Evolutionary conservation across 1,284 basidiomycete species (phyloP), one percentile per base, ranked within the genome.

Genomic region (Trametes sp.): DNA sequence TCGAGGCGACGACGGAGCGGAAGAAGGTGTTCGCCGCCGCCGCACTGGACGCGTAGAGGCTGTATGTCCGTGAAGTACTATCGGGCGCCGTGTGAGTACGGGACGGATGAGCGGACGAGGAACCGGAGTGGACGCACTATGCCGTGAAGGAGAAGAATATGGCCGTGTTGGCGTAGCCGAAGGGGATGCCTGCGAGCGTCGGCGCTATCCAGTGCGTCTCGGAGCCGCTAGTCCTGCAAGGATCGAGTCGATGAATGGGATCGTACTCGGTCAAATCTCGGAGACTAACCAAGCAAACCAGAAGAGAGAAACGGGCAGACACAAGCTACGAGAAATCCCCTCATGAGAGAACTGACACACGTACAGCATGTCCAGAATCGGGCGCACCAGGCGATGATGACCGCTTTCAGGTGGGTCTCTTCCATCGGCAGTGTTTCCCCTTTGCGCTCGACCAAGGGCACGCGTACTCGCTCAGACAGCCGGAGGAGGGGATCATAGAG

Each of bases 231-330:
- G 74, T 70, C 74, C 74, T 74, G 56, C 13, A n/a, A 14, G 19
- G 11, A 10, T 23, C n/a, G 28, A 28, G 1, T 11, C 2, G 7
- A 11, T 41, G 48, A 19, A 24, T 9, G 23, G 14, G 13, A 10
- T 5, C 2, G 4, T 21, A 1, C 16, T 19, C 21, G 2, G 31
- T 26, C n/a, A n/a, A n/a, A n/a, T n/a, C n/a, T n/a, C n/a, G 7
- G 28, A 29, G 2, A 63, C 71, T 5, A 29, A 74, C 74, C 74
- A 75, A 50, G 72, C 74, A 33, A 75, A 72, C 74, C 74, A 75
- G 54, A 75, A 73, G 11, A 73, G 57, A 1, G 74, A 74, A 6
- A 71, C 57, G 5, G 73, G 73, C 33, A 73, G 57, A 33, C 69
- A 51, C 4, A 68, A 24, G 33, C 72, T 73, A 35, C n/a, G n/a